Conservation (phyloP, 202 grass and related monocot species). For the Digitaria exilis region DNA sequence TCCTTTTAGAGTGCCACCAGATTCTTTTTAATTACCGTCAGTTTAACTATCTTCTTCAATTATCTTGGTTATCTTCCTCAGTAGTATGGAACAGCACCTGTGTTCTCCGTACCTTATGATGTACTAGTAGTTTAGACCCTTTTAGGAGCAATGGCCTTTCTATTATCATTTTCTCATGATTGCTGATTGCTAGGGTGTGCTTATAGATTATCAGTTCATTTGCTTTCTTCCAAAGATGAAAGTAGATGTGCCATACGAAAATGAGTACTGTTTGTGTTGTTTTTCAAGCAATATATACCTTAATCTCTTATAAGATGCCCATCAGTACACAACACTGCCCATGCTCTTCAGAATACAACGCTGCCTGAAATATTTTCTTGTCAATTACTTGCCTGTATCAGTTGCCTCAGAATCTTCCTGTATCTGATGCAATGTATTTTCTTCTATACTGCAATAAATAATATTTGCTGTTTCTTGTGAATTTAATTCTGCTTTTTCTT, state of each 20-base stretch:
- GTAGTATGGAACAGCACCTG: too few species aligned
- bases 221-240: slow-evolving; percentile 10
- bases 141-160: neutral
- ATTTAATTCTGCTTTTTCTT: slow-evolving; percentile 17
- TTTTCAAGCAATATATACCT: neutral
- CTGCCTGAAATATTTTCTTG: neutral
- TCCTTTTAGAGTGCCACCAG: neutral
- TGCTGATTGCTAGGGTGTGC: neutral
- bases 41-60: too few species aligned
- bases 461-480: neutral
- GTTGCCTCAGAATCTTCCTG: neutral
- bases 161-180: too few species aligned
- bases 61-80: too few species aligned
- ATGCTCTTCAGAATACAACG: too few species aligned
- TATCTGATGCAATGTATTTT: neutral
- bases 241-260: neutral
- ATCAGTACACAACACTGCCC: neutral
- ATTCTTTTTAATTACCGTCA: neutral
- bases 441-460: neutral
- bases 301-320: neutral
- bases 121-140: neutral
- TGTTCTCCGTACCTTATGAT: too few species aligned
- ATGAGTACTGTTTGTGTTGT: neutral
- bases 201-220: slow-evolving; percentile 6
- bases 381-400: neutral